Evolutionary conservation across 805 yeast genomes (phyloP).

Genomic region (Spathaspora girioi): DNA sequence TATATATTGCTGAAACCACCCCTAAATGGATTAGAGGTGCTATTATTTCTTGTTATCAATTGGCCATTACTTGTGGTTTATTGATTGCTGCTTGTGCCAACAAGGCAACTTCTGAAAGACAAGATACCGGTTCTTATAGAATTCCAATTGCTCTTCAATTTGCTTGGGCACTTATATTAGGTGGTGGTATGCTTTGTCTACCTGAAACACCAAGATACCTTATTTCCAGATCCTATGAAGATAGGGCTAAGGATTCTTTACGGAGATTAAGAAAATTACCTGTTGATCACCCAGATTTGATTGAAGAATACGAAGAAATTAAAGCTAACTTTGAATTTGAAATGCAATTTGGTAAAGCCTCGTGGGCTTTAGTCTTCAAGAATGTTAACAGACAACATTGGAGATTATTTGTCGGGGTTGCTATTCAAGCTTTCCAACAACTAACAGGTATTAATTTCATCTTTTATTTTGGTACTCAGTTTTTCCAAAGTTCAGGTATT

Average conservation of each 20-base stretch:
- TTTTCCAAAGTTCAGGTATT: slow-evolving; percentile 68
- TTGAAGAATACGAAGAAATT: slow-evolving; percentile 72
- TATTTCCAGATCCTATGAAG: slow-evolving; percentile 23
- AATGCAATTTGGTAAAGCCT: slow-evolving; percentile 47
- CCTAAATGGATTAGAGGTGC: slow-evolving; percentile 46
- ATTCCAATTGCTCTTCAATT: slow-evolving; percentile 40
- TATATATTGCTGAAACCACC: slow-evolving; percentile 38
- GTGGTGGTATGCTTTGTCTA: slow-evolving; percentile 27
- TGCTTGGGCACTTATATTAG: slow-evolving; percentile 31
- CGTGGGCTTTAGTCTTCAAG: slow-evolving; percentile 56
- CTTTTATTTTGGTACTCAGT: slow-evolving; percentile 83
- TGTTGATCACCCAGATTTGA: slow-evolving; percentile 55
- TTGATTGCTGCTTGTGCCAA: slow-evolving; percentile 35
- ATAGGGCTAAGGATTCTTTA: slow-evolving; percentile 28
- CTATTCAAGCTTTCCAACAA: slow-evolving; percentile 79
- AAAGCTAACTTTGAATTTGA: slow-evolving; percentile 75
- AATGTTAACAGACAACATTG: slow-evolving; percentile 53
- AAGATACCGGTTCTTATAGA: slow-evolving; percentile 38
- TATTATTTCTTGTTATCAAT: slow-evolving; percentile 36
- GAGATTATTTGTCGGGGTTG: slow-evolving; percentile 55
- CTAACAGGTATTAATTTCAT: slow-evolving; percentile 87
- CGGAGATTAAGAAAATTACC: slow-evolving; percentile 46
- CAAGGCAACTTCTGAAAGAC: slow-evolving; percentile 30
- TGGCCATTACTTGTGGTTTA: slow-evolving; percentile 38
- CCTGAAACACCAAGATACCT: slow-evolving; percentile 41